Evolutionary conservation across 306 rosid genomes (phyloP).

Genomic region (Albizia julibrissin): DNA sequence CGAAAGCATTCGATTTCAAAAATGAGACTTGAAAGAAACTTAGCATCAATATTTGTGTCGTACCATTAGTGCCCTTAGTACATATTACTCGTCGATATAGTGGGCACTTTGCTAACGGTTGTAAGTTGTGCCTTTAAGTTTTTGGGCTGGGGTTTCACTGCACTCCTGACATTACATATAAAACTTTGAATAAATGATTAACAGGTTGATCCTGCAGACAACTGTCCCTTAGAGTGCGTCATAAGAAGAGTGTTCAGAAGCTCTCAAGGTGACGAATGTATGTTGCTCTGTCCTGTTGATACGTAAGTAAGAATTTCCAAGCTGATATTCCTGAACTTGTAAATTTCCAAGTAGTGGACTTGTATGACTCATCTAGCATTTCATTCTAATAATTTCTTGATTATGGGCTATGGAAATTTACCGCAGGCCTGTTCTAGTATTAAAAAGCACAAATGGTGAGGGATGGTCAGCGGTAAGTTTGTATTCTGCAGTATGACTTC

Average conservation of each 20-base stretch:
- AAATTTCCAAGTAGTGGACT: background rate
- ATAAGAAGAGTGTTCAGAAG: conserved; percentile 84
- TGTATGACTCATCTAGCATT: conserved; percentile 2
- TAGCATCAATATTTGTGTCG: background rate
- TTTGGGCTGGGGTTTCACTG: background rate
- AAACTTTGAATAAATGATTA: conserved; percentile 31
- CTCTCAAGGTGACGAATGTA: conserved; percentile 73
- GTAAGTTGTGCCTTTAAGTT: background rate
- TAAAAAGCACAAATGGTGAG: conserved; percentile 70
- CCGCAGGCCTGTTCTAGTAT: conserved; percentile 82
- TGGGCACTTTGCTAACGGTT: background rate
- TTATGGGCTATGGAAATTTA: conserved; percentile 9
- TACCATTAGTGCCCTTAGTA: background rate
- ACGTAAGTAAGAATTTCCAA: conserved; percentile 57
- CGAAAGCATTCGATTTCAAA: background rate
- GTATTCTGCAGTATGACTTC: conserved; percentile 23
- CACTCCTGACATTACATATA: background rate
- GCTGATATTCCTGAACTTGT: background rate
- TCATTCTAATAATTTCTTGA: conserved; percentile 21
- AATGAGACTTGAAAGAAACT: background rate
- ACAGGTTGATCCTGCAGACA: conserved; percentile 83
- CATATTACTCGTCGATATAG: background rate
- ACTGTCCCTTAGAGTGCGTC: conserved; percentile 79
- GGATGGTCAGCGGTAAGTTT: conserved; percentile 88
- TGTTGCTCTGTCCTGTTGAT: conserved; percentile 90